Conservation (phyloP, 2,329 filamentous ascomycete species). For the Fusarium sp. region DNA sequence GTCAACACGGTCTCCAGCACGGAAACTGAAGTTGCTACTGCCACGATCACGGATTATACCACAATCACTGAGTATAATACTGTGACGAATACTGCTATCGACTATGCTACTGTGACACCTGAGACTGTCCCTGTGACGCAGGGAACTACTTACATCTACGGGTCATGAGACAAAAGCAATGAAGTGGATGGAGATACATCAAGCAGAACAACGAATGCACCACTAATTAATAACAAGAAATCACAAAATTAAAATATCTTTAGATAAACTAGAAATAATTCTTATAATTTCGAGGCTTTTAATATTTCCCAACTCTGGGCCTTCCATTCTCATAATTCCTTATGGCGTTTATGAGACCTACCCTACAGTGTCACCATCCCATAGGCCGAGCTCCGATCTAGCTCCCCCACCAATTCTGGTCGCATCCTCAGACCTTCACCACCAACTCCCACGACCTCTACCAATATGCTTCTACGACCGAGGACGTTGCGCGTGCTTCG, state of each 20-base stretch:
- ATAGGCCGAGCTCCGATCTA: constrained; percentile 31
- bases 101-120: neutral
- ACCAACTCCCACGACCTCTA: constrained; percentile 14
- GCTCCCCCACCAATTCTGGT: constrained; percentile 39
- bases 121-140: neutral
- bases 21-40: neutral
- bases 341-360: neutral
- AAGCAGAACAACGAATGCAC: neutral
- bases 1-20: neutral
- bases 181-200: neutral
- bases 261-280: neutral
- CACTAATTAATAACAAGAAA: neutral
- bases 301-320: neutral
- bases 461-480: constrained; percentile 46
- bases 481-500: constrained; percentile 47
- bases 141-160: neutral
- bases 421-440: constrained; percentile 16
- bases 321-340: neutral
- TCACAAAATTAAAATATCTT: neutral
- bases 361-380: neutral
- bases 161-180: neutral
- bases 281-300: neutral
- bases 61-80: neutral
- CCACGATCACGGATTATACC: neutral
- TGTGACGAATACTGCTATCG: neutral